A percentile compares a stretch with the other conserved stretches of the same genome.
Evolutionary conservation across 768 basidiomycete species (phyloP).

Genomic region (Pleurotus citrinopileatus): DNA sequence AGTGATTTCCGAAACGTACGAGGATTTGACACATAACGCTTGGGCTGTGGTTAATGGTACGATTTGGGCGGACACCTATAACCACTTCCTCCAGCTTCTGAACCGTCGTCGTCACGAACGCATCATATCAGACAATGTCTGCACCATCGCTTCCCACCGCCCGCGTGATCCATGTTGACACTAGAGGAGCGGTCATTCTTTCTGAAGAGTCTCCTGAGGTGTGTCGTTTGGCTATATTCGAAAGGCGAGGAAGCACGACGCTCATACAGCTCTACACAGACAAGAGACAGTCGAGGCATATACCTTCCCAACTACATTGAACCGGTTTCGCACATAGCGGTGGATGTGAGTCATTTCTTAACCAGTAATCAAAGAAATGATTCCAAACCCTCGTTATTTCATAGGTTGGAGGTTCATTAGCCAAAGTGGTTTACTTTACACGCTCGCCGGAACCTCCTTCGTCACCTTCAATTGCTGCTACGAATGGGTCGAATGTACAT

Average conservation of each 20-base stretch:
- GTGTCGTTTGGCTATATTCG: too few relatives aligned
- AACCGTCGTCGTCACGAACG: conserved; percentile 8
- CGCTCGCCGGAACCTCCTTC: conserved; percentile 85
- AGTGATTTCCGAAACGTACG: conserved; percentile 4
- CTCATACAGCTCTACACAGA: too few relatives aligned
- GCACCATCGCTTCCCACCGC: conserved; percentile 73
- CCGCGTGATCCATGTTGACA: conserved; percentile 91
- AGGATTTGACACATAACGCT: not conserved
- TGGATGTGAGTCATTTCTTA: conserved; percentile 67
- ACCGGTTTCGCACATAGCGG: conserved; percentile 94
- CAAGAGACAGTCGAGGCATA: conserved; percentile 91
- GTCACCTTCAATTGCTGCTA: conserved; percentile 67
- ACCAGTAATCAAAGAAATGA: conserved; percentile 10
- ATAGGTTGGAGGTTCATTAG: conserved; percentile 94
- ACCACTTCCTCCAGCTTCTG: conserved; percentile 1
- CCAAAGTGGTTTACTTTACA: conserved; percentile 98
- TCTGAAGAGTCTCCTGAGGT: conserved; percentile 95
- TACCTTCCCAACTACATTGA: conserved; percentile 98
- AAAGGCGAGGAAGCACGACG: too few relatives aligned
- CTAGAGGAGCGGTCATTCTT: conserved; percentile 89
- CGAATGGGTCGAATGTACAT: conserved; percentile 49
- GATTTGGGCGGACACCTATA: not conserved
- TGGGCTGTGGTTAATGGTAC: conserved; percentile 6
- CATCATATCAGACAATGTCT: conserved; percentile 31
- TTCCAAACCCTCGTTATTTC: conserved; percentile 13